Conservation (phyloP, 306 rosid genomes). For the Gastrolobium bilobum region DNA sequence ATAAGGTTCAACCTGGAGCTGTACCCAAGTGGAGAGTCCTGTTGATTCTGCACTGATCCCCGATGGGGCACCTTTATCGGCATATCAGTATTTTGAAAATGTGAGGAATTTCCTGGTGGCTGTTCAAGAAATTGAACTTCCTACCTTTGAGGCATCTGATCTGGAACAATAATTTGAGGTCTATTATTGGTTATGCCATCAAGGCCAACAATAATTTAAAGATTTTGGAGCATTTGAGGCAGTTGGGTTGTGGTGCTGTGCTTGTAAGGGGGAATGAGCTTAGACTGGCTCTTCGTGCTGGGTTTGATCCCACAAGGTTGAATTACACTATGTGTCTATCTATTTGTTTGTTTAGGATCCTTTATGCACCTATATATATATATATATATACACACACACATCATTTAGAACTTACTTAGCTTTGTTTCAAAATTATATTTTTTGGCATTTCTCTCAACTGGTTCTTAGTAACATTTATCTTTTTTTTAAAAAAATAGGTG, state of each 20-base stretch:
- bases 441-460: no score
- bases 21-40: slow-evolving; percentile 96
- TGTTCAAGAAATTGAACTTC: slow-evolving; percentile 86
- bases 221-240: slow-evolving; percentile 88
- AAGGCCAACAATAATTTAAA: slow-evolving; percentile 94
- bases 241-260: slow-evolving; percentile 92
- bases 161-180: slow-evolving; percentile 87
- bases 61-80: slow-evolving; percentile 93
- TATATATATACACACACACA: no score
- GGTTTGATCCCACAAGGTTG: no score
- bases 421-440: no score
- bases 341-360: no score
- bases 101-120: slow-evolving; percentile 94
- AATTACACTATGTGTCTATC: no score
- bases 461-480: no score
- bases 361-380: no score
- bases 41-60: slow-evolving; percentile 83
- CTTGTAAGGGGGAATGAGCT: slow-evolving; percentile 98
- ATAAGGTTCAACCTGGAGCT: slow-evolving; percentile 89
- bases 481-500: no score
- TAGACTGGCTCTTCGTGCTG: slow-evolving; percentile 80
- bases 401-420: no score
- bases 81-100: slow-evolving; percentile 95
- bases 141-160: slow-evolving; percentile 97
- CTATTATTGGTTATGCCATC: slow-evolving; percentile 87